Evolutionary conservation across 1,284 basidiomycete genomes (phyloP).

Genomic region (Apiotrichum montevideense): DNA sequence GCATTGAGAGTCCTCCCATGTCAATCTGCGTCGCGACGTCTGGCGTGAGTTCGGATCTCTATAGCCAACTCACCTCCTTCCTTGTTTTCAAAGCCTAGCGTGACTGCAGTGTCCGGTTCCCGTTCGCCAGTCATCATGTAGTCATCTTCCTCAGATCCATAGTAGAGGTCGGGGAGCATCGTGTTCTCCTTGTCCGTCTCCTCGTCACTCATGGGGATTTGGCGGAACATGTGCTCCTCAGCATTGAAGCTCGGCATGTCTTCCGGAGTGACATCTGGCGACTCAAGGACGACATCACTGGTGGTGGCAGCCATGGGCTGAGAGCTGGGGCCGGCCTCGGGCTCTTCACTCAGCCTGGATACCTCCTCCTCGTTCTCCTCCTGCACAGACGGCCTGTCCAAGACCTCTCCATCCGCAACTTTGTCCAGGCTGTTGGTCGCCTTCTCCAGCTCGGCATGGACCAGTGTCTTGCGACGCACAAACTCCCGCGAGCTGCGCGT

Average conservation of each 20-base stretch:
- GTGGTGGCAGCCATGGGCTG: neutral
- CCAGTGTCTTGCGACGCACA: conserved; percentile 28
- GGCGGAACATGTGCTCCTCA: neutral
- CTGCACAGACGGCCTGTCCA: neutral
- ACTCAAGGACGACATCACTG: no score
- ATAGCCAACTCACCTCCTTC: conserved; percentile 7
- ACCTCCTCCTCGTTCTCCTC: conserved; percentile 3
- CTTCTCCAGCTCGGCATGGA: conserved; percentile 13
- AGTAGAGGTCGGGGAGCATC: conserved; percentile 9
- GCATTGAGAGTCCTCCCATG: conserved; percentile 32
- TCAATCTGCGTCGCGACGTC: conserved; percentile 21
- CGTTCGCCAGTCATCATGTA: neutral
- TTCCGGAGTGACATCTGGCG: neutral
- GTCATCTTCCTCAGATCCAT: conserved; percentile 7
- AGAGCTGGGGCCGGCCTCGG: conserved; percentile 3
- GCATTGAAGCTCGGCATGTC: neutral
- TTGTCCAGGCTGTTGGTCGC: neutral
- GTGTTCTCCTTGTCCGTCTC: conserved; percentile 42
- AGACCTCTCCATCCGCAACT: neutral
- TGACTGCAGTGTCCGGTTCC: conserved; percentile 3
- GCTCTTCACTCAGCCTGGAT: neutral
- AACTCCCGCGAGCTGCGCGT: conserved; percentile 35
- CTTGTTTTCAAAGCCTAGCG: conserved; percentile 10
- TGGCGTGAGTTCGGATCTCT: conserved; percentile 3
- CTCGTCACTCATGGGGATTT: conserved; percentile 6